A percentile compares a stretch with the other conserved stretches of the same genome.
Evolutionary conservation across 192 early-diverging fungal genomes (phyloP).

Genomic region (Jimgerdemannia lactiflua): DNA sequence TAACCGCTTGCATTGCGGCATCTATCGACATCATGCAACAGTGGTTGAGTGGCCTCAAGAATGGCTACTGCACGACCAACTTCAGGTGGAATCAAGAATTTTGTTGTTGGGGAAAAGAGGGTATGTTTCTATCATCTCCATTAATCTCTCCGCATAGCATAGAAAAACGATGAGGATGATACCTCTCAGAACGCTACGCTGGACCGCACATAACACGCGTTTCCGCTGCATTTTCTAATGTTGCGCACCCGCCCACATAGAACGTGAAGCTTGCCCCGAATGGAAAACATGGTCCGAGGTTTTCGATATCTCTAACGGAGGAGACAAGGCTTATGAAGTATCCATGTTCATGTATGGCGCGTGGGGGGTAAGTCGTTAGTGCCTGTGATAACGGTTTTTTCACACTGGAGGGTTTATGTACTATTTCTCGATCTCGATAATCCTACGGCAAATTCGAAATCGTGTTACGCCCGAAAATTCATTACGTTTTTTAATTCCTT

Average conservation of each 20-base stretch:
- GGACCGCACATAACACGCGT: not conserved
- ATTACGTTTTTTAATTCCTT: not conserved
- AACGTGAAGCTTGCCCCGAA: slow-evolving; percentile 36
- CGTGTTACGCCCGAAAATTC: no score
- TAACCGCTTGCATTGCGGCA: slow-evolving; percentile 61
- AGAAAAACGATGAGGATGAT: slow-evolving; percentile 4
- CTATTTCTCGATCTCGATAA: no score
- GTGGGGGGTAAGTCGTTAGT: slow-evolving; percentile 31
- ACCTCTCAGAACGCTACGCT: not conserved
- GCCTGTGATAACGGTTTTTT: not conserved
- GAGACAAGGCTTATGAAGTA: no score
- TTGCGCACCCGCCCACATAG: slow-evolving; percentile 4
- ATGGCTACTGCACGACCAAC: slow-evolving; percentile 76
- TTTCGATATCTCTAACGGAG: slow-evolving; percentile 2
- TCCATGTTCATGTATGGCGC: slow-evolving; percentile 29
- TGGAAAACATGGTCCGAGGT: slow-evolving; percentile 53
- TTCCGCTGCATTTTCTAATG: not conserved
- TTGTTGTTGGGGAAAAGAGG: slow-evolving; percentile 74
- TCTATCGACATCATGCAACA: slow-evolving; percentile 74
- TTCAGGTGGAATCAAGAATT: slow-evolving; percentile 74
- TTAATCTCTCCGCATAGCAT: not conserved
- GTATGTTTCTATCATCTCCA: slow-evolving; percentile 19
- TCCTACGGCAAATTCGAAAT: no score
- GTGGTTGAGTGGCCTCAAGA: slow-evolving; percentile 80
- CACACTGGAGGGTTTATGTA: no score